Conservation (phyloP, 2,329 filamentous ascomycete genomes). For the Emmonsiellopsis sp. region DNA sequence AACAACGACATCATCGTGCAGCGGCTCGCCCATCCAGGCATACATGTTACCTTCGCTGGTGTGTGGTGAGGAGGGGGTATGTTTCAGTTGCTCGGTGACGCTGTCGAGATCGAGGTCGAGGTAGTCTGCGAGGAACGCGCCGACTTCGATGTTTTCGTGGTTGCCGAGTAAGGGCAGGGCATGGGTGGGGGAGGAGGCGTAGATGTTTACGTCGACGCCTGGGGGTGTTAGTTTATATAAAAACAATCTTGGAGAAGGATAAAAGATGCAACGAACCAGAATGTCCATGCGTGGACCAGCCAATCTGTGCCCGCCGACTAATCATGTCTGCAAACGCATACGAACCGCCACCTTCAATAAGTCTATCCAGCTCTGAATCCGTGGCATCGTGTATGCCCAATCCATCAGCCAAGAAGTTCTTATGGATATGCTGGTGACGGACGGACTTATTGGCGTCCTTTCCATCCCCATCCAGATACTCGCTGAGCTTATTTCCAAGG, state of each 20-base stretch:
- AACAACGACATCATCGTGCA: conserved; percentile 27
- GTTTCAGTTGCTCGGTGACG: conserved; percentile 65
- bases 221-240: conserved; percentile 9
- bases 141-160: conserved; percentile 90
- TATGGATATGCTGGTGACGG: conserved; percentile 54
- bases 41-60: conserved; percentile 15
- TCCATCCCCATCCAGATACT: conserved; percentile 44
- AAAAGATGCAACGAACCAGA: conserved; percentile 36
- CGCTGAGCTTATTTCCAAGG: conserved; percentile 53
- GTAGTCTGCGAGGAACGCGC: conserved; percentile 69
- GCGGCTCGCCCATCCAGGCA: conserved; percentile 34
- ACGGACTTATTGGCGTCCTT: conserved; percentile 37
- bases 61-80: conserved; percentile 14
- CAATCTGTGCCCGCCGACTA: conserved; percentile 76
- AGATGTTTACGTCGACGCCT: conserved; percentile 94
- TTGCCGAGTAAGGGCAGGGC: conserved; percentile 66
- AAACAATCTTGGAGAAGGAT: background rate
- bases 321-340: conserved; percentile 74
- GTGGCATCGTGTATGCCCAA: conserved; percentile 70
- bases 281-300: conserved; percentile 92
- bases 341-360: conserved; percentile 49
- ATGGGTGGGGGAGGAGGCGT: conserved; percentile 61
- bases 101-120: conserved; percentile 68
- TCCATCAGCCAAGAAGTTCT: conserved; percentile 56
- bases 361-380: conserved; percentile 58